Base-by-base conservation (phyloP, 148 eudicot species). In the Polygonum aviculare region DNA sequence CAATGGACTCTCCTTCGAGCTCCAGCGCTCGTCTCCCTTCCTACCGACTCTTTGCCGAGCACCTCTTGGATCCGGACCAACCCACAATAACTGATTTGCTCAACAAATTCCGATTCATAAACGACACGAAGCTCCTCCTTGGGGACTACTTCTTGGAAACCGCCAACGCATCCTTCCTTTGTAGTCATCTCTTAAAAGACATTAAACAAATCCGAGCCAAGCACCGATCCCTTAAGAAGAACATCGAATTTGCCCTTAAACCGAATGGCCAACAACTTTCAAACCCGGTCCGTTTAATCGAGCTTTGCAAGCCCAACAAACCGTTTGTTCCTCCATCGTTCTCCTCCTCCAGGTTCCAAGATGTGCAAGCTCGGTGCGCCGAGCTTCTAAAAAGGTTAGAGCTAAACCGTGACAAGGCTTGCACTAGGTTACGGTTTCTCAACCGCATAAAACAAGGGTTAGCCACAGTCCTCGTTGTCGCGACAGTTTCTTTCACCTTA, bases 1-100 rank as follows among this genome's bases (percentile, higher is more conserved):
- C 86, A 7, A 54, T 86, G 51, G 91, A 90, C 4, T 85, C 92
- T 19, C 87, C 87, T 21, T 72, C 75, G 18, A 48, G 75, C 54
- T 81, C 96, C 12, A 85, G 96, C 0, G 86, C 89, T 21, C 90
- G 98, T 7, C 90, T 95, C 44, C 89, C 91, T 7, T 94, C 98
- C 0, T 95, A 95, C 36, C 84, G 98, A 21, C 80, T 95, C 49
- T 95, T 95, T 48, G 94, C 80, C 1, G 97, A 95, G 74, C 88
- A 95, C 70, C 90, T 95, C 18, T 31, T 95, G 65, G 97, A 95
- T 35, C 98, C 97, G 2, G 93, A 92, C 74, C 98, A 95, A 80
- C 77, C 90, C 40, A 86, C 97, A 0, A 84, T 87, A 0, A 79
- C 79, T 39, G 83, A 79, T 40, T 74, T 95, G 40, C 77, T 92